These are phyloP conservation scores for Casuarina glauca DNA, from an alignment of 306 rosid species.

Conservation along the genomic window DNA sequence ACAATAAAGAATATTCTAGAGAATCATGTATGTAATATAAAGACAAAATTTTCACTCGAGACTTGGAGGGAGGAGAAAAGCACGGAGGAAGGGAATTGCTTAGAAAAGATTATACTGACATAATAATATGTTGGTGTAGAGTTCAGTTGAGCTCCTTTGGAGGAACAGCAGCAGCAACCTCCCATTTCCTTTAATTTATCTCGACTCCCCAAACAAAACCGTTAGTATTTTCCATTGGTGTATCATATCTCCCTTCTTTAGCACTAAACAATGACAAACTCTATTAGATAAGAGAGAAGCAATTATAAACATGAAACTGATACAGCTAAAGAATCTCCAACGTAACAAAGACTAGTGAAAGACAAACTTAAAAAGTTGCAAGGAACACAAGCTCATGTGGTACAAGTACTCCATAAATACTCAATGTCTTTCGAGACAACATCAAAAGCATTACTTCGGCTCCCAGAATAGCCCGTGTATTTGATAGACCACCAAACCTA, in stretches of 20 bases:
- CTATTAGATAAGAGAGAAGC: constrained; percentile 15
- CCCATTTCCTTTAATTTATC: constrained; percentile 67
- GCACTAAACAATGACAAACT: constrained; percentile 22
- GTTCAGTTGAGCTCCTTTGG: constrained; percentile 49
- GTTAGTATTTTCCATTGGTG: constrained; percentile 24
- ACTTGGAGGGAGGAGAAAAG: background rate
- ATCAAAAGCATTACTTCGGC: background rate
- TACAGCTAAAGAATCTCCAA: background rate
- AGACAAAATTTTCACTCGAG: background rate
- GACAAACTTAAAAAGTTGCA: background rate
- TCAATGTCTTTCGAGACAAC: background rate
- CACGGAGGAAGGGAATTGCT: background rate
- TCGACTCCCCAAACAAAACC: constrained; percentile 31
- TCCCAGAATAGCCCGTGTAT: background rate
- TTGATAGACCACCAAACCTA: background rate
- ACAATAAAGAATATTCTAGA: background rate
- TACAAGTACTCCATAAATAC: background rate
- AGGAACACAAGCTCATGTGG: background rate
- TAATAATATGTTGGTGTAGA: constrained; percentile 56
- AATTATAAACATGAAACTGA: background rate
- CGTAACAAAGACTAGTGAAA: background rate
- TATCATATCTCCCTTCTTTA: constrained; percentile 50
- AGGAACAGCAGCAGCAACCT: constrained; percentile 84
- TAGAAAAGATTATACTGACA: constrained; percentile 46
- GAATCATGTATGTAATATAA: background rate